Percentiles rank a stretch among this genome's conserved stretches.
Evolutionary conservation across 305 asterid genomes (phyloP).

Genomic region (Solanum aculeatissimum): DNA sequence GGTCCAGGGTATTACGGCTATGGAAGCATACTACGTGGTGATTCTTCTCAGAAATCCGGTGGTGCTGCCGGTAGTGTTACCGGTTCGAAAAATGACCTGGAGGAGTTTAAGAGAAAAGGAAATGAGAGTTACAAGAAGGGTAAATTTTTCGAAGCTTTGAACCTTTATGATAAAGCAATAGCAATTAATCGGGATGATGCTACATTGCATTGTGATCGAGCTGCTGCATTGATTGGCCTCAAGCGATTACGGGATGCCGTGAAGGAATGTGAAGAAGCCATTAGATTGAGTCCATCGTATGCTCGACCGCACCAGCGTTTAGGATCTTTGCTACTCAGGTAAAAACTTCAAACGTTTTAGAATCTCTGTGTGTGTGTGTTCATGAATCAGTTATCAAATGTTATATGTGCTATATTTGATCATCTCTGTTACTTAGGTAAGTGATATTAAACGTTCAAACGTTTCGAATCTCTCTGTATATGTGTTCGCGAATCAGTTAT

Average conservation of each 20-base stretch:
- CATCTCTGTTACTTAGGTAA: not conserved
- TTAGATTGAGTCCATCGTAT: conserved; percentile 68
- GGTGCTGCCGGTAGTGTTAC: not conserved
- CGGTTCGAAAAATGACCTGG: conserved; percentile 30
- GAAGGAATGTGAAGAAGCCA: conserved; percentile 73
- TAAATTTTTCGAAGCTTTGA: conserved; percentile 48
- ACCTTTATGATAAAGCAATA: conserved; percentile 69
- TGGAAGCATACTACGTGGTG: conserved; percentile 86
- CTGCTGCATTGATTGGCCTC: conserved; percentile 65
- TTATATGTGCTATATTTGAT: not conserved
- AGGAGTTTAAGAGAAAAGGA: conserved; percentile 66
- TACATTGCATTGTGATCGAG: conserved; percentile 55
- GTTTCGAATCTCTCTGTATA: not conserved
- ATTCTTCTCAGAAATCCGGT: conserved; percentile 11
- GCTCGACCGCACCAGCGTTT: conserved; percentile 74
- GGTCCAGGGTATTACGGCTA: conserved; percentile 69
- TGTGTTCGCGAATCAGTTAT: not conserved
- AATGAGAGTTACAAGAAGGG: conserved; percentile 63
- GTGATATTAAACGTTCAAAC: not conserved
- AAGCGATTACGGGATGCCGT: conserved; percentile 46
- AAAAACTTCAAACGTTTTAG: too few species aligned
- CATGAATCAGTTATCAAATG: not conserved
- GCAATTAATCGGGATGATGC: conserved; percentile 51
- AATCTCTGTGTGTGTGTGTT: too few species aligned
- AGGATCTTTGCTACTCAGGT: conserved; percentile 51